These are phyloP conservation scores for Cynara cardunculus DNA, from an alignment of 129 eudicot genomes.

Conservation along the genomic window DNA sequence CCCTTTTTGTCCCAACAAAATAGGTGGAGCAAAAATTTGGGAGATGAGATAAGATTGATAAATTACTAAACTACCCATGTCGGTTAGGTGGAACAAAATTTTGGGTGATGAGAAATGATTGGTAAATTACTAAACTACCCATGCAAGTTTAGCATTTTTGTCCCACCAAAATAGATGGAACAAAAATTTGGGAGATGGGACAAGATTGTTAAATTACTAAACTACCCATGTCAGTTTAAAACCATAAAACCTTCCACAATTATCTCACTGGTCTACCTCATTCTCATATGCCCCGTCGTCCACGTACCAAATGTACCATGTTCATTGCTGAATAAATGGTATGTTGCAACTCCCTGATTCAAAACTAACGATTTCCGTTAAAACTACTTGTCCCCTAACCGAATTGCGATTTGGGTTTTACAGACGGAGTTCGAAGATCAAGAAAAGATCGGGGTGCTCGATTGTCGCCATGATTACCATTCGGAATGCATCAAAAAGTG, in stretches of 20 bases:
- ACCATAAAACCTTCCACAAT: neutral
- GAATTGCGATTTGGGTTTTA: neutral
- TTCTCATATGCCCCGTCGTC: too few relatives aligned
- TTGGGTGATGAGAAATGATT: neutral
- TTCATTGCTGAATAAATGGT: neutral
- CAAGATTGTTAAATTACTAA: neutral
- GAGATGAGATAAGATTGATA: too few relatives aligned
- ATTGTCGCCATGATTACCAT: slow-evolving; percentile 84
- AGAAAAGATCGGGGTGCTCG: slow-evolving; percentile 51
- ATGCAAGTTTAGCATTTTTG: neutral
- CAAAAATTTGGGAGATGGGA: neutral
- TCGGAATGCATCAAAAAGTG: slow-evolving; percentile 75
- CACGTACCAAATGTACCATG: neutral
- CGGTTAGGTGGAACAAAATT: neutral
- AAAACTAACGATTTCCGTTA: neutral
- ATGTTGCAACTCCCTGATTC: too few relatives aligned
- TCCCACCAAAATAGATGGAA: neutral
- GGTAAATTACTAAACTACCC: neutral
- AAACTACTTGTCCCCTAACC: neutral
- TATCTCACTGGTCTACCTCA: neutral
- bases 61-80: too few relatives aligned
- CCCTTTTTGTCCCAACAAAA: too few relatives aligned
- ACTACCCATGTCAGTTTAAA: neutral
- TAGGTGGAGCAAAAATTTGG: neutral
- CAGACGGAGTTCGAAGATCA: slow-evolving; percentile 65